phyloP scores from a whole-genome alignment of 139 green algal genomes.

The Micractinium sp. region DNA sequence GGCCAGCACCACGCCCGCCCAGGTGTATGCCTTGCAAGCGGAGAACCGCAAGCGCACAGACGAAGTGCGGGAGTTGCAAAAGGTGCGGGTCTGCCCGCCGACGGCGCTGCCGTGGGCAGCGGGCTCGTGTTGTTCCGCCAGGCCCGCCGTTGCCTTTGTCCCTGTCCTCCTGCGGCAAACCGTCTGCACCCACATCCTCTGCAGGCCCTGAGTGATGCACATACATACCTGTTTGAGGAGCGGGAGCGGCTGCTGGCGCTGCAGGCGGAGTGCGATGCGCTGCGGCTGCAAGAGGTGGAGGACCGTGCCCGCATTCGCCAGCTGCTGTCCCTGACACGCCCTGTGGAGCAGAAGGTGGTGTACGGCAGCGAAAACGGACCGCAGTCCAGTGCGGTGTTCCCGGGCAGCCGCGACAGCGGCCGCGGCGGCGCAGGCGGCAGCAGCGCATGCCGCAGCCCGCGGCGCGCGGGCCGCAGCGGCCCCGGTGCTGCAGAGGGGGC shows the following conservation, averaged over 20 bases:
- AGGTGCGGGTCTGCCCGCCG: slow-evolving; percentile 48
- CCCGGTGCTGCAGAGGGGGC: neutral
- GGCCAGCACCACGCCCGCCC: slow-evolving; percentile 48
- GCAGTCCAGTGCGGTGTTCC: neutral
- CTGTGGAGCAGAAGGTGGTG: slow-evolving; percentile 47
- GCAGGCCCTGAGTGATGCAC: slow-evolving; percentile 83
- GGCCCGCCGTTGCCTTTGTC: neutral
- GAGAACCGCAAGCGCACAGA: slow-evolving; percentile 78
- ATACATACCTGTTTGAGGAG: slow-evolving; percentile 90
- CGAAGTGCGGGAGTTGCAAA: slow-evolving; percentile 86
- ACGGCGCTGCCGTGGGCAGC: too few species aligned
- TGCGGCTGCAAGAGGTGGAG: slow-evolving; percentile 79
- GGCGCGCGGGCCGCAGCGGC: neutral
- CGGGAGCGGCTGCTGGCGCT: slow-evolving; percentile 80
- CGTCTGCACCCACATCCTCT: neutral
- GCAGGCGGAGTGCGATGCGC: slow-evolving; percentile 85
- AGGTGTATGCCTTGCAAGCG: slow-evolving; percentile 75
- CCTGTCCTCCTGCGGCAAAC: neutral
- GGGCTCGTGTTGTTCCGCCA: too few species aligned
- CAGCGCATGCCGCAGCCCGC: neutral
- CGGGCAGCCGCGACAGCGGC: neutral
- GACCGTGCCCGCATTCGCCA: slow-evolving; percentile 83
- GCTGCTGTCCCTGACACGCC: slow-evolving; percentile 66
- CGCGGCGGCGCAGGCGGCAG: neutral
- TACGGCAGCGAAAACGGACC: slow-evolving; percentile 9